These are phyloP conservation scores for Suhomyces sp. DNA, from an alignment of 805 yeast species.

Conservation along the genomic window DNA sequence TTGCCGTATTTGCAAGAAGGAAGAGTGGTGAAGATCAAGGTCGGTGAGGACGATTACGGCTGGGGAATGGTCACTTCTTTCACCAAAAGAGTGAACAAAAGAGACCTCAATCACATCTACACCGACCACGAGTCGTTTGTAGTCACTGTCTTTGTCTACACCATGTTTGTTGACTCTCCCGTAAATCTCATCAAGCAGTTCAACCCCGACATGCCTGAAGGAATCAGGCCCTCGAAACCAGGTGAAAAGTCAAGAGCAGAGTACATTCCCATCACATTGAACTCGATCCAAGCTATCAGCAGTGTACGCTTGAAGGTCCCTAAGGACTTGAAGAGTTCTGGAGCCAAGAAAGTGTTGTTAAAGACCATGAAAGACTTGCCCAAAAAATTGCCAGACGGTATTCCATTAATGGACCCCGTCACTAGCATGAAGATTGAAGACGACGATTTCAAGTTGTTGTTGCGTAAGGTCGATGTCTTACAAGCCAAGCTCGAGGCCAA, in stretches of 20 bases:
- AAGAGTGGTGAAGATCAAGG: conserved; percentile 67
- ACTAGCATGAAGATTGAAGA: conserved; percentile 91
- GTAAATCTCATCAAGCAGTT: conserved; percentile 72
- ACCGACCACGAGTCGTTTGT: conserved; percentile 88
- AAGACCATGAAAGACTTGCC: conserved; percentile 79
- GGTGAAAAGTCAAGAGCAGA: conserved; percentile 74
- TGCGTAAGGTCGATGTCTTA: conserved; percentile 77
- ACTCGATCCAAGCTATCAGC: conserved; percentile 71
- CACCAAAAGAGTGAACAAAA: conserved; percentile 64
- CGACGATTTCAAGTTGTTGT: conserved; percentile 64
- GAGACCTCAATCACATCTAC: conserved; percentile 54
- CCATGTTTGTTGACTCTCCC: conserved; percentile 83
- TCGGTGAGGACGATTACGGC: conserved; percentile 73
- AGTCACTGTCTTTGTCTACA: conserved; percentile 76
- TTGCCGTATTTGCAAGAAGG: conserved; percentile 87
- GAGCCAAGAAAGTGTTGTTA: conserved; percentile 57
- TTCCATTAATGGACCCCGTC: conserved; percentile 89
- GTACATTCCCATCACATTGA: conserved; percentile 80
- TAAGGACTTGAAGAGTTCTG: conserved; percentile 57
- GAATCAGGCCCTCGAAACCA: conserved; percentile 76
- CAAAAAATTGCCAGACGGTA: conserved; percentile 82
- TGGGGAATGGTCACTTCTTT: conserved; percentile 90
- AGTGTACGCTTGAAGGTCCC: conserved; percentile 81
- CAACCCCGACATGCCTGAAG: conserved; percentile 78
- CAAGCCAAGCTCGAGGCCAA: conserved; percentile 70